Conservation (phyloP, 345 rosid genomes). For the Salix purpurea region DNA sequence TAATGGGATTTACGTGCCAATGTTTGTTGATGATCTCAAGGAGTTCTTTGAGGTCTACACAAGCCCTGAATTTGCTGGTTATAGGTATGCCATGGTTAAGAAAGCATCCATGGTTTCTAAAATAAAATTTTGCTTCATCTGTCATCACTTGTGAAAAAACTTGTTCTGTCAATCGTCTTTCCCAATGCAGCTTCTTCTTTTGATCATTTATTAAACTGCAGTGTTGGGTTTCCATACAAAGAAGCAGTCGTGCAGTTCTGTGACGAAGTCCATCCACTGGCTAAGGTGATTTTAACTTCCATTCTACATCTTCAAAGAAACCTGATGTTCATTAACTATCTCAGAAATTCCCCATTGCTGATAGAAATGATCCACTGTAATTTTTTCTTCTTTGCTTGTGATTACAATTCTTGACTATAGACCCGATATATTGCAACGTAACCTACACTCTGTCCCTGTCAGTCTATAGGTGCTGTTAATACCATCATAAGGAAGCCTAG, state of each 20-base stretch:
- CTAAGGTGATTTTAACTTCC: conserved; percentile 34
- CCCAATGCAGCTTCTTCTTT: conserved; percentile 2
- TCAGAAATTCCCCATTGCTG: neutral
- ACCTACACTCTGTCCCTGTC: conserved; percentile 7
- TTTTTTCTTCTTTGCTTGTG: neutral
- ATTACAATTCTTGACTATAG: neutral
- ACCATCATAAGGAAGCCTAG: conserved; percentile 49
- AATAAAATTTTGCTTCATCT: neutral
- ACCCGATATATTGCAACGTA: neutral
- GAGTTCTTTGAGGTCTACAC: conserved; percentile 46
- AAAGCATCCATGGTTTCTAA: neutral
- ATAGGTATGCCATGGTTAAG: conserved; percentile 32
- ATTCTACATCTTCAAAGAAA: neutral
- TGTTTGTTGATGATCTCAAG: conserved; percentile 55
- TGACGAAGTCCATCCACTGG: conserved; percentile 50
- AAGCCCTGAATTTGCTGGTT: conserved; percentile 47
- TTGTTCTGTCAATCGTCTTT: neutral
- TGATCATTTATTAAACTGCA: conserved; percentile 12
- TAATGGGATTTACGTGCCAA: conserved; percentile 57
- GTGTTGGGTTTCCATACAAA: conserved; percentile 58
- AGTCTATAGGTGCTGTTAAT: conserved; percentile 58
- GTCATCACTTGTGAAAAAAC: neutral
- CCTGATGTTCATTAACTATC: neutral
- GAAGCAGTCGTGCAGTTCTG: conserved; percentile 50
- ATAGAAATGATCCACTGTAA: neutral